Percentiles rank a stretch among this genome's conserved stretches.
These are phyloP conservation scores for Tulasnella sp. DNA, from an alignment of 768 basidiomycete genomes.

Conservation along the genomic window DNA sequence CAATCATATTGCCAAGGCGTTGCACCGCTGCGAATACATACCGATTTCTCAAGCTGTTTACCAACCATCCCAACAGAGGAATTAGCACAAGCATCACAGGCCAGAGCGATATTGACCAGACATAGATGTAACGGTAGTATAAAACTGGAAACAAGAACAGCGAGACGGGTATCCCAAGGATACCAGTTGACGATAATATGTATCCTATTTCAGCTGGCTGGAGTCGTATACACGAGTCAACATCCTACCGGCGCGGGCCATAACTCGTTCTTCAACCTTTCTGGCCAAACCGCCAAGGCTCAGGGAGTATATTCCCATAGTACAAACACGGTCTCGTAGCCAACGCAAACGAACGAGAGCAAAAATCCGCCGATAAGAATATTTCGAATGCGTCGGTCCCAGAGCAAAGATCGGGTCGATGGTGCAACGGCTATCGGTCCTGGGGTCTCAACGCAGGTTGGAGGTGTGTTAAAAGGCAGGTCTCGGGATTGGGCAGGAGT, in stretches of 20 bases:
- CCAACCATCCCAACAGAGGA: constrained; percentile 23
- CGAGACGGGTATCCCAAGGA: constrained; percentile 27
- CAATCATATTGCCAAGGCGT: neutral
- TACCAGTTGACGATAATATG: constrained; percentile 28
- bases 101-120: constrained; percentile 27
- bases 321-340: constrained; percentile 65
- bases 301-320: constrained; percentile 63
- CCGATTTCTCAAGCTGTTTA: neutral
- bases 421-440: neutral
- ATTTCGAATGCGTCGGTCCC: constrained; percentile 16
- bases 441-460: constrained; percentile 1
- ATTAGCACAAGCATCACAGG: constrained; percentile 27
- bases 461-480: neutral
- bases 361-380: constrained; percentile 35
- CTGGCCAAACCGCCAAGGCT: constrained; percentile 55
- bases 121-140: constrained; percentile 28
- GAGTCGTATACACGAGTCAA: too few species aligned
- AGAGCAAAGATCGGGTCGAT: constrained; percentile 20
- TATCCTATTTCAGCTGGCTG: constrained; percentile 31
- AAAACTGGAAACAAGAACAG: constrained; percentile 30
- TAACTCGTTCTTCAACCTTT: constrained; percentile 42
- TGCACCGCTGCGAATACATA: neutral
- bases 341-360: constrained; percentile 47
- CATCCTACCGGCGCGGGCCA: neutral
- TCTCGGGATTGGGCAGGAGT: neutral